Conservation (phyloP, 192 early-diverging fungal genomes). For the Kickxella alabastrina region DNA sequence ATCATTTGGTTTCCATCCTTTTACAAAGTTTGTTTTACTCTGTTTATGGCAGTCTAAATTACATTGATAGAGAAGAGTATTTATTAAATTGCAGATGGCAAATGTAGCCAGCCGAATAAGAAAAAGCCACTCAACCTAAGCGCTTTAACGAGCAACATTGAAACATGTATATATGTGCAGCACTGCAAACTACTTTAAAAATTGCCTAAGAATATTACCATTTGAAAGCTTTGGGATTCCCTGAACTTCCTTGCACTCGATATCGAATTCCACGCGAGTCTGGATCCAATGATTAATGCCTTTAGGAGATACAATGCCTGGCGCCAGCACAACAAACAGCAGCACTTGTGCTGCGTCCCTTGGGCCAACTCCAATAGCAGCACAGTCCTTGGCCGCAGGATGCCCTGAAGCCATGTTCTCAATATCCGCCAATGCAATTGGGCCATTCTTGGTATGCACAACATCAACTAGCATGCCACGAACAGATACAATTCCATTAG, state of each 20-base stretch:
- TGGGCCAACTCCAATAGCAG: conserved; percentile 53
- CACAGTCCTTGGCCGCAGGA: conserved; percentile 59
- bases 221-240: conserved; percentile 17
- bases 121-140: too few relatives aligned
- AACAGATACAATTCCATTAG: conserved; percentile 59
- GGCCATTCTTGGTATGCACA: conserved; percentile 72
- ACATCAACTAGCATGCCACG: conserved; percentile 75
- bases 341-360: conserved; percentile 8
- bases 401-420: conserved; percentile 65
- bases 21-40: background rate
- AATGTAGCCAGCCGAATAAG: too few relatives aligned
- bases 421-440: conserved; percentile 74
- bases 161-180: too few relatives aligned
- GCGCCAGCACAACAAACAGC: conserved; percentile 12
- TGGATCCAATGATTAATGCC: conserved; percentile 13
- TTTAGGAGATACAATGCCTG: background rate
- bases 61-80: too few relatives aligned
- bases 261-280: background rate
- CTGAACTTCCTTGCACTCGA: conserved; percentile 11
- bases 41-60: too few relatives aligned
- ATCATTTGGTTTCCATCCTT: too few relatives aligned
- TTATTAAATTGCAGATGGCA: too few relatives aligned
- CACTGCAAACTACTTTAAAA: too few relatives aligned
- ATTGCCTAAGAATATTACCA: conserved; percentile 19
- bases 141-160: too few relatives aligned